Evolutionary conservation across 768 basidiomycete genomes (phyloP).

Genomic region (Mycena metata): DNA sequence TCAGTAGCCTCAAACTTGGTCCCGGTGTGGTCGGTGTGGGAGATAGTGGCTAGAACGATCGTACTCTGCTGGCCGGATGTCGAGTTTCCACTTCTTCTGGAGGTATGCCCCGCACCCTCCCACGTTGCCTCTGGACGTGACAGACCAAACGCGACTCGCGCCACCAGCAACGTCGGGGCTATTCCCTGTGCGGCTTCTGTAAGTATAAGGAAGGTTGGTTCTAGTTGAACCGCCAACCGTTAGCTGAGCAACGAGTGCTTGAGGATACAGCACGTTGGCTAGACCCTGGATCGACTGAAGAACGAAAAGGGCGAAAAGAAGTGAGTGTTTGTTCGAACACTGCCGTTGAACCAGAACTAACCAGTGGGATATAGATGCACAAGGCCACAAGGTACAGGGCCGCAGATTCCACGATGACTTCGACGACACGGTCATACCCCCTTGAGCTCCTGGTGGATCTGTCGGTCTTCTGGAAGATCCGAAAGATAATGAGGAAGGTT

Average conservation of each 20-base stretch:
- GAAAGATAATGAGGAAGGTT: conserved; percentile 19
- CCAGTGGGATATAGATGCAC: conserved; percentile 15
- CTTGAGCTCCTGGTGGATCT: background rate
- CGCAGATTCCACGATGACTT: conserved; percentile 29
- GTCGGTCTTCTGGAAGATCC: conserved; percentile 13
- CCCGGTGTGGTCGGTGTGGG: background rate
- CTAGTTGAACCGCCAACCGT: conserved; percentile 14
- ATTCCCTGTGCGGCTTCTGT: conserved; percentile 19
- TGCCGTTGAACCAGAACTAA: too few species aligned
- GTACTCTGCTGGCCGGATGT: conserved; percentile 1
- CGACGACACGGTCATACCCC: conserved; percentile 16
- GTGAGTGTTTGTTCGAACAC: too few species aligned
- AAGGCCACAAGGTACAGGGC: conserved; percentile 16
- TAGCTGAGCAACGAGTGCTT: conserved; percentile 19
- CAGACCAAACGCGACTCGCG: conserved; percentile 23
- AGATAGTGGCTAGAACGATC: background rate
- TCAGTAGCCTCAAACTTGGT: conserved; percentile 10
- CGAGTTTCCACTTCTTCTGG: conserved; percentile 1
- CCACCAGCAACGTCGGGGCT: conserved; percentile 23
- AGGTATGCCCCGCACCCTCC: background rate
- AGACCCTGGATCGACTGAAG: background rate
- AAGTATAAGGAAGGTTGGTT: background rate
- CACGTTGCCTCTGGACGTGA: conserved; percentile 18
- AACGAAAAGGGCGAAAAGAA: too few species aligned
- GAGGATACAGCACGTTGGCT: conserved; percentile 6